Evolutionary conservation across 1,284 basidiomycete species (phyloP), one percentile per base, ranked within the genome.

Genomic region (Lignosus rhinocerotis): DNA sequence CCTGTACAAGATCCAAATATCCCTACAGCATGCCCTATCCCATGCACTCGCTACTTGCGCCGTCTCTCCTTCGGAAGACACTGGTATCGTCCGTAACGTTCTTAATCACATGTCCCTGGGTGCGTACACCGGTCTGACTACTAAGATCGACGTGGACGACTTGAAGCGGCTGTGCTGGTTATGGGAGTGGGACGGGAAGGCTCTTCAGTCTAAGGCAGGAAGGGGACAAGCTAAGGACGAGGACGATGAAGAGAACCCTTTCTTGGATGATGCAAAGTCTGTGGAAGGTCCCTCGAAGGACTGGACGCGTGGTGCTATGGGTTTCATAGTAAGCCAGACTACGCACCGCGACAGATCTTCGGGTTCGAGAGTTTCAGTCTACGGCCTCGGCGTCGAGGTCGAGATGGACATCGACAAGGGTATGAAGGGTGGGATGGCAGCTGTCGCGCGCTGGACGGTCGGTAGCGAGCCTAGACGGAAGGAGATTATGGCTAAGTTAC

Each of bases 371-470:
- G 76, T 90, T 12, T 85, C 89, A 33, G 91, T 82, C 0, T 93
- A 92, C 70, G 90, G 91, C 12, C 81, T 93, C 60, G 91, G 91
- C 2, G 90, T 93, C 53, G 89, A 93, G 72, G 89, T 92, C 32
- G 89, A 92, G 67, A 88, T 91, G 76, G 84, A 92, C 66, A 83
- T 91, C 54, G 88, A 91, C 72, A 89, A 88, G 72, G 85, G 82
- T 61, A 86, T 89, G 86, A 76, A 76, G 17, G 85, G 82, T 48
- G 90, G 90, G 7, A 92, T 93, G 85, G 89, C 89, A 51, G 88
- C 90, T 33, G 88, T 93, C 48, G 91, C 91, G 53, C 83, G 89
- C 58, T 93, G 90, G 90, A 92, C 91, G 2, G 82, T 87, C 42
- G 83, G 78, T 46, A 75, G 80, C 31, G 87, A 89, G 55, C 73